phyloP scores from a whole-genome alignment of 1,139 yeast genomes.

The Arxiozyma slooffiae region DNA sequence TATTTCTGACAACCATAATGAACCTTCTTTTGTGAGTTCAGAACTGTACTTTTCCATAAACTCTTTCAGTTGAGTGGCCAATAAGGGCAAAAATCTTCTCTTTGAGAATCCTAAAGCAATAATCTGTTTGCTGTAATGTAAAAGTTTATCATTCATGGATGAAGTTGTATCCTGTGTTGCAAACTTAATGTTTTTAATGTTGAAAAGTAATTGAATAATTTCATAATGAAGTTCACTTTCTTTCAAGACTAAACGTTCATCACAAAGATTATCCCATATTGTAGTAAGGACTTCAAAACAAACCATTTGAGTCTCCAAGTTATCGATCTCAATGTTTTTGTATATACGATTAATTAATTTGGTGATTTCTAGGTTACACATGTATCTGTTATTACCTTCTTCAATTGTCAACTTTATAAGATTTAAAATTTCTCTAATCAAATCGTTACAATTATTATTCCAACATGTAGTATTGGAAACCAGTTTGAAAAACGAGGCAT shows the following conservation, averaged over 20 bases:
- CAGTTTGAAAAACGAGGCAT: conserved; percentile 9
- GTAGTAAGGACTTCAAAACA: conserved; percentile 31
- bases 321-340: background rate
- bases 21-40: background rate
- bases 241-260: conserved; percentile 53
- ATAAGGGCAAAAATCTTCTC: conserved; percentile 55
- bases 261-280: conserved; percentile 53
- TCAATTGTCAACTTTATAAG: conserved; percentile 13
- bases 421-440: conserved; percentile 9
- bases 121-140: conserved; percentile 4
- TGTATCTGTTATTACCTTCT: conserved; percentile 22
- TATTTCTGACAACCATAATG: conserved; percentile 44
- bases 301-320: background rate
- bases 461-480: background rate
- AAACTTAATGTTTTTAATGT: conserved; percentile 39
- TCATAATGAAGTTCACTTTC: conserved; percentile 55
- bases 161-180: background rate
- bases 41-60: background rate
- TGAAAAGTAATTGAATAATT: conserved; percentile 40
- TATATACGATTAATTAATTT: background rate
- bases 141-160: background rate
- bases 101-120: conserved; percentile 42
- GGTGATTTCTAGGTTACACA: conserved; percentile 21
- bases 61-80: conserved; percentile 34
- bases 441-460: conserved; percentile 3